Conservation (phyloP, 2,329 filamentous ascomycete genomes). For the Sarocladium brachiariae region DNA sequence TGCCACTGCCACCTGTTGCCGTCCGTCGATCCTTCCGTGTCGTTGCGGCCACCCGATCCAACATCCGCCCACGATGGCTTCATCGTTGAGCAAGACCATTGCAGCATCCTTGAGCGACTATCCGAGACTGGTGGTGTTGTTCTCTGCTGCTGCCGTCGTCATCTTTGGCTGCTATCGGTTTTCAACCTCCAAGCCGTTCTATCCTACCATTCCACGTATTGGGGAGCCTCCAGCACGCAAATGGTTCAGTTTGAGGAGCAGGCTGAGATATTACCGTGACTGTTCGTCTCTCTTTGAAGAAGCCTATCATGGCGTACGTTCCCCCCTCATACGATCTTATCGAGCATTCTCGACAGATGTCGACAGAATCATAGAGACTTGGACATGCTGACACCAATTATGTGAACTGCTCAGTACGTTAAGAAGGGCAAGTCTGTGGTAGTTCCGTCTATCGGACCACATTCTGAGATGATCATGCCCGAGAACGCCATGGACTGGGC, state of each 20-base stretch:
- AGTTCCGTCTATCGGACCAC: slow-evolving; percentile 31
- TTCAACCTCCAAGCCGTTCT: not conserved
- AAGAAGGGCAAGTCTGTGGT: slow-evolving; percentile 35
- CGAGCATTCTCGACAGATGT: too few relatives aligned
- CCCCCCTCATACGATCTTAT: too few relatives aligned
- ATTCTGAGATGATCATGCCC: slow-evolving; percentile 36
- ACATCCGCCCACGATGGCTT: too few relatives aligned
- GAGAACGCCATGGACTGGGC: slow-evolving; percentile 32
- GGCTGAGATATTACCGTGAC: slow-evolving; percentile 22
- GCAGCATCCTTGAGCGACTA: too few relatives aligned
- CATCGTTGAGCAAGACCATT: too few relatives aligned
- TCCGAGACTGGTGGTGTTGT: too few relatives aligned
- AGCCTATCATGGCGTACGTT: slow-evolving; percentile 22
- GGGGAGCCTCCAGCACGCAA: slow-evolving; percentile 19
- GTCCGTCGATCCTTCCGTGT: too few relatives aligned
- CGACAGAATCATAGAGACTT: not conserved
- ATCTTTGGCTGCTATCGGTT: not conserved
- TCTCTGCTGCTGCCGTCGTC: not conserved
- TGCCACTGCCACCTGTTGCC: too few relatives aligned
- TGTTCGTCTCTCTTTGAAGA: slow-evolving; percentile 23
- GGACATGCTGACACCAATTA: too few relatives aligned
- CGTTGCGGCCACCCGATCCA: too few relatives aligned
- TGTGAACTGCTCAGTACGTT: slow-evolving; percentile 34
- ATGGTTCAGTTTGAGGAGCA: slow-evolving; percentile 24
- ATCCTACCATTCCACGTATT: slow-evolving; percentile 17